Percentiles rank a stretch among this genome's conserved stretches.
phyloP scores from a whole-genome alignment of 305 asterid species.

The Solanum hybrid region DNA sequence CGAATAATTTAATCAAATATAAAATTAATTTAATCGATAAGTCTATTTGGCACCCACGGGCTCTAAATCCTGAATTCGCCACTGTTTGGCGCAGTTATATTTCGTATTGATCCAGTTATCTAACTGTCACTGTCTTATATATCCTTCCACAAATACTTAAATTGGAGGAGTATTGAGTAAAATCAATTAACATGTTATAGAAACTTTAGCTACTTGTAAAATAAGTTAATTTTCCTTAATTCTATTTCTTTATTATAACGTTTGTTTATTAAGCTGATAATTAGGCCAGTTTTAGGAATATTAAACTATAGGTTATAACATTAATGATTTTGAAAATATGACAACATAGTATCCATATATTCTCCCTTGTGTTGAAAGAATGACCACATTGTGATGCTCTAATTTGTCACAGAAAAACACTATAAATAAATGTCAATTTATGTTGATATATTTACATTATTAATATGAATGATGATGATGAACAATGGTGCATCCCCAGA shows the following conservation, averaged over 20 bases:
- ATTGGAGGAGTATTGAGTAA: neutral
- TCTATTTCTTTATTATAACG: neutral
- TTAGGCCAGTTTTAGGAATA: neutral
- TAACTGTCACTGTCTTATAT: no score
- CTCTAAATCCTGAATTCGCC: no score
- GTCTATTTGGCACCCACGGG: no score
- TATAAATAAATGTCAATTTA: neutral
- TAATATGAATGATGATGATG: neutral
- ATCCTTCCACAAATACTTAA: neutral
- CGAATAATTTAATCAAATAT: no score
- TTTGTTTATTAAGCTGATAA: neutral
- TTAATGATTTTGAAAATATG: neutral
- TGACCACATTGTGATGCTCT: slow-evolving; percentile 8
- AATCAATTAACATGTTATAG: neutral
- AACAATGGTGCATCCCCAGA: slow-evolving; percentile 8
- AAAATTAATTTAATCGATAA: no score
- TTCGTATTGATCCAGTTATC: no score
- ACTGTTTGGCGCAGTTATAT: no score
- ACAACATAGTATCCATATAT: neutral
- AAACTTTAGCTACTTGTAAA: neutral
- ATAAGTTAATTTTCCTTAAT: neutral
- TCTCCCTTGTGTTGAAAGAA: slow-evolving; percentile 3
- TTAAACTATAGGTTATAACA: neutral
- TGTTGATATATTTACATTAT: neutral
- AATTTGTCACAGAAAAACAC: neutral